Conservation (phyloP, 2,329 filamentous ascomycete species). For the Knoxdaviesia capensis region DNA sequence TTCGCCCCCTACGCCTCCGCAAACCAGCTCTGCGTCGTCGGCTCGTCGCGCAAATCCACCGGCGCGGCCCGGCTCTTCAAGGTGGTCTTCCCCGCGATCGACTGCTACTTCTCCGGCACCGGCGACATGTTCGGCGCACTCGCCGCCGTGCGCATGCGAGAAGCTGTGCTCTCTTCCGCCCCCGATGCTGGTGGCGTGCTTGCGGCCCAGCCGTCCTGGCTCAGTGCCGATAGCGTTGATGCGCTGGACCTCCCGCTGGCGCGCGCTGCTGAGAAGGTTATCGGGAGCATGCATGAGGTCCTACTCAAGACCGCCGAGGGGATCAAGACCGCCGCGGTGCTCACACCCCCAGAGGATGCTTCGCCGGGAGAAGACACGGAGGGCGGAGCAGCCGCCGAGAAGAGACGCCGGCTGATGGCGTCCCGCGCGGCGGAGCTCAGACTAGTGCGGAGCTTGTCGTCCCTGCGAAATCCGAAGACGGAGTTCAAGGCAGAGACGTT, state of each 20-base stretch:
- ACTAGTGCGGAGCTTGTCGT: constrained; percentile 54
- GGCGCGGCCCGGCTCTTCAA: constrained; percentile 66
- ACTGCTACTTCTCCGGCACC: constrained; percentile 90
- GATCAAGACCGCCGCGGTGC: constrained; percentile 21
- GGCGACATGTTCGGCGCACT: constrained; percentile 97
- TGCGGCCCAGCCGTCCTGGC: constrained; percentile 42
- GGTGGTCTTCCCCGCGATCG: constrained; percentile 67
- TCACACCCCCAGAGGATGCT: too few relatives aligned
- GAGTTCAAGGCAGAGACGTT: constrained; percentile 35
- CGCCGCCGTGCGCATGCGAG: constrained; percentile 68
- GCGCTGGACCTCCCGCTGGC: constrained; percentile 63
- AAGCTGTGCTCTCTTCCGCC: constrained; percentile 37
- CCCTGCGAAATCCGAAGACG: constrained; percentile 44
- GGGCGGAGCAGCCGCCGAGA: constrained; percentile 25
- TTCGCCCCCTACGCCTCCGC: constrained; percentile 32
- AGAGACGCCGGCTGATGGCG: constrained; percentile 39
- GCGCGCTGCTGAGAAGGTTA: constrained; percentile 62
- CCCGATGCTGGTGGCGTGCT: constrained; percentile 19
- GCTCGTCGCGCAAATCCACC: constrained; percentile 46
- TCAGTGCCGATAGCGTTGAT: constrained; percentile 50
- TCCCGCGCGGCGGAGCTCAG: constrained; percentile 81
- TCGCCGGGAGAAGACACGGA: constrained; percentile 17
- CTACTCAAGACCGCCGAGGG: constrained; percentile 47
- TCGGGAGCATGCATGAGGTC: constrained; percentile 83
- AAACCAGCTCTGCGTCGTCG: constrained; percentile 48